Evolutionary conservation across 352 stramenopile genomes (phyloP).

Genomic region (Phytophthora meadii): DNA sequence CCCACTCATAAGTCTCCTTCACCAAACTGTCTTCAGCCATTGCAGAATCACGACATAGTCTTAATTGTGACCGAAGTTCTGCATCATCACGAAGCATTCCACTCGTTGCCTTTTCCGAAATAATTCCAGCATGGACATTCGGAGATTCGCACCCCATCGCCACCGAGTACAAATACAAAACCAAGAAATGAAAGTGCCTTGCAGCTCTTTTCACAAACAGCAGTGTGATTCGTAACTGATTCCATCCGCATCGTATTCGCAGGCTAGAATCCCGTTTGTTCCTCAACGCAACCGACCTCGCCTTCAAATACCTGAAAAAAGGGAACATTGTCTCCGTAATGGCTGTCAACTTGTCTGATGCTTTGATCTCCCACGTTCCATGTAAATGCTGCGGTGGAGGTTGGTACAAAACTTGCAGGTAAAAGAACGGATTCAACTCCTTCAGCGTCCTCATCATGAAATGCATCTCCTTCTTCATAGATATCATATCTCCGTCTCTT

Average conservation of each 20-base stretch:
- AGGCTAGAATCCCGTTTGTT: slow-evolving; percentile 14
- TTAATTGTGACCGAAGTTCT: slow-evolving; percentile 19
- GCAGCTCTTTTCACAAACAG: slow-evolving; percentile 29
- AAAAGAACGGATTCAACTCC: slow-evolving; percentile 47
- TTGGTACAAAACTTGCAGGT: slow-evolving; percentile 53
- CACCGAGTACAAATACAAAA: slow-evolving; percentile 55
- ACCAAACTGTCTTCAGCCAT: slow-evolving; percentile 37
- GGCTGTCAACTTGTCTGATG: slow-evolving; percentile 23
- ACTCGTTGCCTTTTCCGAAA: slow-evolving; percentile 29
- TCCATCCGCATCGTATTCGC: slow-evolving; percentile 35
- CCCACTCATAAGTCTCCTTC: slow-evolving; percentile 49
- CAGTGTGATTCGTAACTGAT: slow-evolving; percentile 34
- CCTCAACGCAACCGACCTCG: slow-evolving; percentile 32
- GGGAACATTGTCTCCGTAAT: slow-evolving; percentile 34
- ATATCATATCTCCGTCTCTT: slow-evolving; percentile 13
- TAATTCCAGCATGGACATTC: slow-evolving; percentile 25
- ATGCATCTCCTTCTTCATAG: slow-evolving; percentile 39
- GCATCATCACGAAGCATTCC: slow-evolving; percentile 18
- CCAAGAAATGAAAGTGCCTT: slow-evolving; percentile 51
- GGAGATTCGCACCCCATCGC: slow-evolving; percentile 41
- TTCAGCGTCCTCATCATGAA: slow-evolving; percentile 37
- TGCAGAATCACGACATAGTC: slow-evolving; percentile 8
- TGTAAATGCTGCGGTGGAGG: slow-evolving; percentile 31
- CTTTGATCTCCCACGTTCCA: slow-evolving; percentile 22
- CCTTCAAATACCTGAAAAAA: slow-evolving; percentile 32